phyloP scores from a whole-genome alignment of 352 stramenopile species.

The Phytophthora sansomeana region DNA sequence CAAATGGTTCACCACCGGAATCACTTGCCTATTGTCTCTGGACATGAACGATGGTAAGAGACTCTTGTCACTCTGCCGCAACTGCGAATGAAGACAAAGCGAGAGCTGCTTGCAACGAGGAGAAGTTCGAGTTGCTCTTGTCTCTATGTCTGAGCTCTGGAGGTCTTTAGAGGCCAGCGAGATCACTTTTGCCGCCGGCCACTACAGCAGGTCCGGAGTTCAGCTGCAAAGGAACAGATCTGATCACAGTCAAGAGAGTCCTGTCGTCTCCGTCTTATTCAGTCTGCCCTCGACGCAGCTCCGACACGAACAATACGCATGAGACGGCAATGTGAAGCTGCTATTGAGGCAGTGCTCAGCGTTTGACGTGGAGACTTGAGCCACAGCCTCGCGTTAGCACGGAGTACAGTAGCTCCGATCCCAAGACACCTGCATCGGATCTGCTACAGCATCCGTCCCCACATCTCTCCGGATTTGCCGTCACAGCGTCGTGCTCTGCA shows the following conservation, averaged over 20 bases:
- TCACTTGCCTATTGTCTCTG: neutral
- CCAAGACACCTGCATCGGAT: neutral
- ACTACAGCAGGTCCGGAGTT: constrained; percentile 27
- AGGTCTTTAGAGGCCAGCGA: constrained; percentile 30
- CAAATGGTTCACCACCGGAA: constrained; percentile 1
- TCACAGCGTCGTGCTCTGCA: constrained; percentile 21
- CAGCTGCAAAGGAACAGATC: constrained; percentile 30
- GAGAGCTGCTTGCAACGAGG: constrained; percentile 17
- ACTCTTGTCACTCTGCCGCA: neutral
- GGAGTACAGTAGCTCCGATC: too few species aligned
- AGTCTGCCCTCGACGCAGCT: too few species aligned
- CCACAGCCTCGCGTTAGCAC: too few species aligned
- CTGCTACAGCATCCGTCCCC: neutral
- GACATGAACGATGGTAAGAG: neutral
- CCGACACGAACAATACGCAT: neutral
- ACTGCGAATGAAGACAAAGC: too few species aligned
- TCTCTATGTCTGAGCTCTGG: constrained; percentile 14
- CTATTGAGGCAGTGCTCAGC: too few species aligned
- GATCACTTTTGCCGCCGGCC: constrained; percentile 10
- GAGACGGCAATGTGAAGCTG: neutral
- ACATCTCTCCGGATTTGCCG: constrained; percentile 30
- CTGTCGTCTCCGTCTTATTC: constrained; percentile 8
- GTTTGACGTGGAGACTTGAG: too few species aligned
- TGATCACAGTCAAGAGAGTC: constrained; percentile 24
- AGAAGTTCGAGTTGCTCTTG: constrained; percentile 15